Percentiles rank a stretch among this genome's conserved stretches.
phyloP scores from a whole-genome alignment of 106 monocot species.

The Xerophyta viscosa region DNA sequence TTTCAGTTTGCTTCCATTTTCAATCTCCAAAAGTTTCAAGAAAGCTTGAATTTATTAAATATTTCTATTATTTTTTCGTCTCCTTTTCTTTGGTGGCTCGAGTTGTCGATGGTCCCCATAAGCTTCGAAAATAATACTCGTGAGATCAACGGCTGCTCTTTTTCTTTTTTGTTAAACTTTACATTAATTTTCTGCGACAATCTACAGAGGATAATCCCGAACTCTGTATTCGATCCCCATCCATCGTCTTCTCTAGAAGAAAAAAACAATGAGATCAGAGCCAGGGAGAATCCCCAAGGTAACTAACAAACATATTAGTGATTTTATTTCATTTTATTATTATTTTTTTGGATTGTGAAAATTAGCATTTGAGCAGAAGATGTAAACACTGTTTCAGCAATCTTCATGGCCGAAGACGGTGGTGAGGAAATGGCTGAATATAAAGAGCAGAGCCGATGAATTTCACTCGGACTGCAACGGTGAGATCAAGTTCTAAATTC shows the following conservation, averaged over 20 bases:
- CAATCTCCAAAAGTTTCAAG: too few species aligned
- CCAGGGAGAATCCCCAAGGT: constrained; percentile 3
- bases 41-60: too few species aligned
- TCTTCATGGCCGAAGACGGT: constrained; percentile 62
- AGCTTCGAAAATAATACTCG: too few species aligned
- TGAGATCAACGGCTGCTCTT: too few species aligned
- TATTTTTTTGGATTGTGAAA: not conserved
- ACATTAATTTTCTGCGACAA: too few species aligned
- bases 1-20: too few species aligned
- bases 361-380: not conserved
- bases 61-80: too few species aligned
- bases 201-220: too few species aligned
- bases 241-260: not conserved
- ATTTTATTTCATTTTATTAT: not conserved
- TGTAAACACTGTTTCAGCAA: not conserved
- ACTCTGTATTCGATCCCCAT: not conserved
- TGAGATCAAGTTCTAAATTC: not conserved
- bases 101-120: too few species aligned
- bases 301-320: not conserved
- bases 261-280: constrained; percentile 2
- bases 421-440: constrained; percentile 62
- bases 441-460: constrained; percentile 14
- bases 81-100: too few species aligned
- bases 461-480: constrained; percentile 36
- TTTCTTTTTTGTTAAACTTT: too few species aligned